Conservation (phyloP, 164 flowering plant genomes). For the Stephania yunnanensis region DNA sequence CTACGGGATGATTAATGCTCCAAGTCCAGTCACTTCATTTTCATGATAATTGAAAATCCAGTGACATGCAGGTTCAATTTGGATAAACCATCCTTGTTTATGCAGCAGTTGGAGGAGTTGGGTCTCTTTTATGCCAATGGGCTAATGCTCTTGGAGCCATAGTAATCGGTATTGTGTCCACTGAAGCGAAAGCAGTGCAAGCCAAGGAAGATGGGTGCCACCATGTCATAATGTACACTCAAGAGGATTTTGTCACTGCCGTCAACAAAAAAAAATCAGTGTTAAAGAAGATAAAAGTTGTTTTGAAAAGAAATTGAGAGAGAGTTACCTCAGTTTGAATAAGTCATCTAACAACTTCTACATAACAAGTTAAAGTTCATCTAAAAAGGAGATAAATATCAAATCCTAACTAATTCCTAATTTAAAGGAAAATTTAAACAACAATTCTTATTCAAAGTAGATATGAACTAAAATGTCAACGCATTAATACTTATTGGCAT, state of each 20-base stretch:
- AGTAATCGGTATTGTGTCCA: slow-evolving; percentile 90
- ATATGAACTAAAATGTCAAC: too few species aligned
- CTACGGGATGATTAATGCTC: too few species aligned
- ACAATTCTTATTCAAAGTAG: too few species aligned
- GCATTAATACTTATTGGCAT: too few species aligned
- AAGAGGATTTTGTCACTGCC: slow-evolving; percentile 64
- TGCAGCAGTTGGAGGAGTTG: slow-evolving; percentile 97
- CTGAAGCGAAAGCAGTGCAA: slow-evolving; percentile 75
- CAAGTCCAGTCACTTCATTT: neutral
- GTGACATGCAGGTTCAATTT: slow-evolving; percentile 61
- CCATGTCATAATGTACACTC: slow-evolving; percentile 60
- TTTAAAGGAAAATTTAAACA: too few species aligned
- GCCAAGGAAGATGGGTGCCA: slow-evolving; percentile 83
- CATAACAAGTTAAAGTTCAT: too few species aligned
- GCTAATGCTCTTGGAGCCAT: slow-evolving; percentile 88
- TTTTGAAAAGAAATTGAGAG: too few species aligned
- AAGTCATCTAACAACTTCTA: too few species aligned
- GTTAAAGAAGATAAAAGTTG: too few species aligned
- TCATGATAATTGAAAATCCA: neutral
- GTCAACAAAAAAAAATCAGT: slow-evolving; percentile 21
- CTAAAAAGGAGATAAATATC: too few species aligned
- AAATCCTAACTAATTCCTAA: too few species aligned
- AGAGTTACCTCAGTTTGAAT: too few species aligned
- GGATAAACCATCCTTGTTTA: slow-evolving; percentile 80
- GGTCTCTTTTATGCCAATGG: slow-evolving; percentile 89